Base-by-base conservation (phyloP, 371 early-diverging fungal species). In the Coemansia sp. region DNA sequence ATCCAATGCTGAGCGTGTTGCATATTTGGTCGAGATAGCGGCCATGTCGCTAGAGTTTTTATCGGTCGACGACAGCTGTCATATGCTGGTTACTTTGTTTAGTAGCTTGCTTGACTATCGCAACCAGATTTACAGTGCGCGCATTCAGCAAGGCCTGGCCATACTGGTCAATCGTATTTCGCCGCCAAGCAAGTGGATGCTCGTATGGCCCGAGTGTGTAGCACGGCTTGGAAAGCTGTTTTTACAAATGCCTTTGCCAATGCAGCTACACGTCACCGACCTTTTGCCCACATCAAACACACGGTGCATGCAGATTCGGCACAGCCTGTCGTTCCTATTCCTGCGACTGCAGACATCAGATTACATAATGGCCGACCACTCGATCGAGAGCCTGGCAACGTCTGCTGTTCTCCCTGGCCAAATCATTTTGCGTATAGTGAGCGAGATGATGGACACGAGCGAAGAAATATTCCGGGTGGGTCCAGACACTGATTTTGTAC, bases 301-400 rank as follows among this genome's bases (percentile, higher is more conserved):
- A 65, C 67, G 67, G 58, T 71, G 71, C 56, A 59, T 66, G 63
- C 67, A 71, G 58, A 19, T 75, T 3, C 66, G 71, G n/a, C 70
- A 55, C 46, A 59, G 61, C 23, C 61, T 74, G 58, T 54, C 75
- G 15, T 70, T 70, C 57, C 21, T 66, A 24, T 61, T 74, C 28
- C 61, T 74, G 54, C 64, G 67, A 3, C 21, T 52, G 56, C 67
- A 63, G 3, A 23, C 67, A 9, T 17, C 59, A 17, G 55, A 60
- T 12, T 36, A 4, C 23, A 12, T 19, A 7, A 24, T 55, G 56
- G 39, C 21, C 0, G 61, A 41, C 5, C 29, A 58, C 13, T n/a
- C 39, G 7, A 9, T 62, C 36, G 39, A 48, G 1, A 63, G 53
- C 24, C 40, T 71, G 58, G 63, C 62, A 5, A 48, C 28, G 1